Evolutionary conservation across 140 eudicot species (phyloP).

Genomic region (Flaveria floridana): DNA sequence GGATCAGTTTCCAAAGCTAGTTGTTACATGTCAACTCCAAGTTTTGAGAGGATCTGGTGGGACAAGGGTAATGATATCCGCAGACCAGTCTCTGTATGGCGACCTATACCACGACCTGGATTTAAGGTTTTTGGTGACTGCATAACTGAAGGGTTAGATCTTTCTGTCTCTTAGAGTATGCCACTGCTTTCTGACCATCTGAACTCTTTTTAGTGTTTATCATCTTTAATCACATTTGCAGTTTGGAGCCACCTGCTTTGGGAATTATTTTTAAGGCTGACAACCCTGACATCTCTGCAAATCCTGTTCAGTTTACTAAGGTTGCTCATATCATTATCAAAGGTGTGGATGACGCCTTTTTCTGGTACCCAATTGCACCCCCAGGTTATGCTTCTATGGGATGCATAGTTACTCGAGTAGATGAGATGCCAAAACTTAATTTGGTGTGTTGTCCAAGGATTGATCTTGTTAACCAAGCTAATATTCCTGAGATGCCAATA

Average conservation of each 20-base stretch:
- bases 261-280: conserved; percentile 81
- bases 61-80: conserved; percentile 90
- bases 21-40: conserved; percentile 75
- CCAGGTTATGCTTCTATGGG: conserved; percentile 97
- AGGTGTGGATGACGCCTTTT: conserved; percentile 79
- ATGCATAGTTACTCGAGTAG: conserved; percentile 74
- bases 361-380: conserved; percentile 98
- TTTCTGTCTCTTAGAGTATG: conserved; percentile 1
- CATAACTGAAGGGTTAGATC: conserved; percentile 81
- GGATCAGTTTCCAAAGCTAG: conserved; percentile 63
- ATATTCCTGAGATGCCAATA: conserved; percentile 78
- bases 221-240: conserved; percentile 38
- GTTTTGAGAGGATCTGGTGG: conserved; percentile 98
- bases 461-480: conserved; percentile 89
- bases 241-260: conserved; percentile 95
- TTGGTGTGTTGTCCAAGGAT: conserved; percentile 80
- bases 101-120: conserved; percentile 81
- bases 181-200: conserved; percentile 10
- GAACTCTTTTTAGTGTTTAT: neutral
- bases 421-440: conserved; percentile 66
- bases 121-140: conserved; percentile 87
- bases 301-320: conserved; percentile 79
- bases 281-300: conserved; percentile 73
- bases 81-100: conserved; percentile 86
- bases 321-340: conserved; percentile 73